A percentile compares a stretch with the other conserved stretches of the same genome.
These are phyloP conservation scores for Xylaria sp. DNA, from an alignment of 2,329 filamentous ascomycete species.

Conservation along the genomic window DNA sequence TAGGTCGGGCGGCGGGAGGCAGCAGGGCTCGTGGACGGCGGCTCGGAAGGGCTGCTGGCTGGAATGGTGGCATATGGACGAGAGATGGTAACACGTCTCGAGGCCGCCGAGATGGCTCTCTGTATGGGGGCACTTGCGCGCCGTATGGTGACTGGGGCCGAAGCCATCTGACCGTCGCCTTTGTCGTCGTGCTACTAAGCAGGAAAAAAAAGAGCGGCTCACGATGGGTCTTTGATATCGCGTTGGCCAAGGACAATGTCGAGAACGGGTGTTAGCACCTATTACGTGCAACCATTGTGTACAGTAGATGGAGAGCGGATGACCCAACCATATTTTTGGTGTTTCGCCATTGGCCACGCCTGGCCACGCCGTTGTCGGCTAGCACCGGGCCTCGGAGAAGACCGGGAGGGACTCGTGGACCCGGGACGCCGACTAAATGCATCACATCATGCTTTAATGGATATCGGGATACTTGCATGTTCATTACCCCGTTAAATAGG, in stretches of 20 bases:
- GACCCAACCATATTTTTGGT: conserved; percentile 10
- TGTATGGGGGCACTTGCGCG: conserved; percentile 39
- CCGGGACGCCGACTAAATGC: too few species aligned
- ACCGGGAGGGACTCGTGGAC: too few species aligned
- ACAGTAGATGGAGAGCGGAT: background rate
- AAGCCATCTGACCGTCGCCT: conserved; percentile 33
- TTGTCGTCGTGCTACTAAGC: too few species aligned
- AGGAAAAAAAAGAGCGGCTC: too few species aligned
- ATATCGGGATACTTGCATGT: too few species aligned
- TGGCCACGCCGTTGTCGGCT: background rate
- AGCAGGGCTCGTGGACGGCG: conserved; percentile 26
- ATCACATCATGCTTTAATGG: too few species aligned
- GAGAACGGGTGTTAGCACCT: too few species aligned
- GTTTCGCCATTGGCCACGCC: conserved; percentile 4
- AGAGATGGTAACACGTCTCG: conserved; percentile 17
- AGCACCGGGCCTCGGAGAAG: conserved; percentile 10
- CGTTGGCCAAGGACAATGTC: too few species aligned
- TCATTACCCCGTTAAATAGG: too few species aligned
- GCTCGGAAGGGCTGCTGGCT: conserved; percentile 21
- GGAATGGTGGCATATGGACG: conserved; percentile 42
- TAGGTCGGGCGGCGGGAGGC: conserved; percentile 53
- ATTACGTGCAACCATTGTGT: background rate
- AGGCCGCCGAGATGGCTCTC: conserved; percentile 35
- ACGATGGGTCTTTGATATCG: too few species aligned
- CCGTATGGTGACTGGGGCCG: conserved; percentile 36